Evolutionary conservation across 1,284 basidiomycete genomes (phyloP).

Genomic region (Cutaneotrichosporon mucoides): DNA sequence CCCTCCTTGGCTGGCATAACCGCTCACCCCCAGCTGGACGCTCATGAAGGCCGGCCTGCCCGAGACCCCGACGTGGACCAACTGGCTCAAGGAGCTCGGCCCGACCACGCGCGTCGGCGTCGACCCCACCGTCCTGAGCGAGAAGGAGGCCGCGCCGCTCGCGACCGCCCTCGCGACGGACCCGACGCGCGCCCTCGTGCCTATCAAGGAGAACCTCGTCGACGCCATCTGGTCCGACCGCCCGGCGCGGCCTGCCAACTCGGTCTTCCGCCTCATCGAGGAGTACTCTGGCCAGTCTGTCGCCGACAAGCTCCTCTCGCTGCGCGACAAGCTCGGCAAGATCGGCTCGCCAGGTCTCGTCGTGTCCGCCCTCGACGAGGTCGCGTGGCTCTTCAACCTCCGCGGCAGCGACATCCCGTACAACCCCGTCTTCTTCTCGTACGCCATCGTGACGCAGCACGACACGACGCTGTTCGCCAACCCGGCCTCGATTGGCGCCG

Average conservation of each 20-base stretch:
- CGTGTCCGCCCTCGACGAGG: slow-evolving; percentile 78
- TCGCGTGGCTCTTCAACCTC: slow-evolving; percentile 92
- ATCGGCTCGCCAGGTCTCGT: slow-evolving; percentile 66
- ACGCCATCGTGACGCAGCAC: slow-evolving; percentile 71
- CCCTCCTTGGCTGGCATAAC: slow-evolving; percentile 19
- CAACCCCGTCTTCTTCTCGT: slow-evolving; percentile 95
- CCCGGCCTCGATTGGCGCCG: slow-evolving; percentile 59
- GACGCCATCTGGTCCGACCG: slow-evolving; percentile 71
- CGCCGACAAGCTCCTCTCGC: slow-evolving; percentile 61
- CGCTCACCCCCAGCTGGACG: slow-evolving; percentile 63
- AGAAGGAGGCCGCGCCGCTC: slow-evolving; percentile 55
- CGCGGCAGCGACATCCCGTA: slow-evolving; percentile 88
- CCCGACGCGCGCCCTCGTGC: slow-evolving; percentile 58
- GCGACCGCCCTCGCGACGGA: slow-evolving; percentile 26
- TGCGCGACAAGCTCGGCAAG: slow-evolving; percentile 64
- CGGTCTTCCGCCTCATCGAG: slow-evolving; percentile 66
- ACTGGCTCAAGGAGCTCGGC: slow-evolving; percentile 67
- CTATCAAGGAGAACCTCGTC: slow-evolving; percentile 68
- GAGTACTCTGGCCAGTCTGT: slow-evolving; percentile 62
- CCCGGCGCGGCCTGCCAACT: slow-evolving; percentile 66
- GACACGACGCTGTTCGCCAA: slow-evolving; percentile 72
- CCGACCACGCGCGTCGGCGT: slow-evolving; percentile 67
- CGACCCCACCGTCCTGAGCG: slow-evolving; percentile 68
- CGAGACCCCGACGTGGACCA: slow-evolving; percentile 87
- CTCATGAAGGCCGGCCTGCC: slow-evolving; percentile 84